phyloP scores from a whole-genome alignment of 805 yeast species.

The Nadsonia fulvescens region DNA sequence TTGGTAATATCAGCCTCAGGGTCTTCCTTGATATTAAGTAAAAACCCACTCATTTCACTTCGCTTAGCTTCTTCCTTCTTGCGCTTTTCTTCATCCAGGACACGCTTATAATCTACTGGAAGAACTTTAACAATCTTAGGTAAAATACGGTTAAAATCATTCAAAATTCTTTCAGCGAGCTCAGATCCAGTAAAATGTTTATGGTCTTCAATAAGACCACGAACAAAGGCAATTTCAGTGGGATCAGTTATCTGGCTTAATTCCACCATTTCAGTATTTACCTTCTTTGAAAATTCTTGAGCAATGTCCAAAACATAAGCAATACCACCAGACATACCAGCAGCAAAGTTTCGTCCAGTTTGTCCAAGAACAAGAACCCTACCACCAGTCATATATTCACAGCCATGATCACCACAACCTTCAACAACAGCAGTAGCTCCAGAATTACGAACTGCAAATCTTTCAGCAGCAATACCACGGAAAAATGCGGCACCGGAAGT shows the following conservation, averaged over 20 bases:
- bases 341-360: slow-evolving; percentile 84
- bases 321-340: slow-evolving; percentile 99
- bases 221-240: slow-evolving; percentile 79
- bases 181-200: slow-evolving; percentile 87
- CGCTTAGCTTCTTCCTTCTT: slow-evolving; percentile 45
- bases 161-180: slow-evolving; percentile 66
- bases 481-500: slow-evolving; percentile 88
- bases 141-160: slow-evolving; percentile 73
- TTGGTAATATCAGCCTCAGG: slow-evolving; percentile 76
- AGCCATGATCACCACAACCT: slow-evolving; percentile 96
- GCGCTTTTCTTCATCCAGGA: slow-evolving; percentile 58
- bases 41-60: slow-evolving; percentile 45
- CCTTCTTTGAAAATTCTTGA: slow-evolving; percentile 71
- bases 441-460: slow-evolving; percentile 95
- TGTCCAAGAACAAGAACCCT: slow-evolving; percentile 83
- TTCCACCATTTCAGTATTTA: slow-evolving; percentile 69
- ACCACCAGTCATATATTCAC: slow-evolving; percentile 99
- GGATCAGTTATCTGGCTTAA: slow-evolving; percentile 65
- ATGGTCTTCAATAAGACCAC: slow-evolving; percentile 88
- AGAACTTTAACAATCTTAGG: slow-evolving; percentile 85
- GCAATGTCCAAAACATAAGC: slow-evolving; percentile 92
- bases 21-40: slow-evolving; percentile 55
- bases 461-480: slow-evolving; percentile 95
- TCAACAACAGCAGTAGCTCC: slow-evolving; percentile 96
- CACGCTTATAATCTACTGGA: slow-evolving; percentile 82